A percentile compares a stretch with the other conserved stretches of the same genome.
These are phyloP conservation scores for Microcera coccophila DNA, from an alignment of 2,329 filamentous ascomycete species.

Conservation along the genomic window DNA sequence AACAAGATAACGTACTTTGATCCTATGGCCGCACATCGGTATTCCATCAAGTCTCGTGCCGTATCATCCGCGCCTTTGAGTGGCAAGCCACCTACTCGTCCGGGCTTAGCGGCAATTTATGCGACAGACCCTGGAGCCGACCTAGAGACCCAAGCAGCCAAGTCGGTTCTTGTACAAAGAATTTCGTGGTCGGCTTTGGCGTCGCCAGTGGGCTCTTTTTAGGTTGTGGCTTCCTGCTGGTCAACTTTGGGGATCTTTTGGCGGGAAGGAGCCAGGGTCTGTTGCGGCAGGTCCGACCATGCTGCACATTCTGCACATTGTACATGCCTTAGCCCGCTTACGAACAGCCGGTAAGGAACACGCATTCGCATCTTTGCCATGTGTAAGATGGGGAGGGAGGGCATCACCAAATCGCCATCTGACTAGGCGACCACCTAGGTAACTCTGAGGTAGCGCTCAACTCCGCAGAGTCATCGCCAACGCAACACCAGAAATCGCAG, in stretches of 20 bases:
- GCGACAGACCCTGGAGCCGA: constrained; percentile 6
- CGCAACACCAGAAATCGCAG: too few species aligned
- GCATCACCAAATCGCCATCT: neutral
- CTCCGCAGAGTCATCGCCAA: too few species aligned
- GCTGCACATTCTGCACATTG: too few species aligned
- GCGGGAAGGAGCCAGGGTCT: constrained; percentile 23
- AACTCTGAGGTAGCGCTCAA: too few species aligned
- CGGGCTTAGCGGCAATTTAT: constrained; percentile 18
- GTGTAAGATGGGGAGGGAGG: neutral
- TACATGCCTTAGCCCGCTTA: too few species aligned
- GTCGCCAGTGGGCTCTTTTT: constrained; percentile 5
- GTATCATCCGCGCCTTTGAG: constrained; percentile 10
- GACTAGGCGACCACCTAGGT: too few species aligned
- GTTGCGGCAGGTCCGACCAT: constrained; percentile 5
- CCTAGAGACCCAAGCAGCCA: too few species aligned
- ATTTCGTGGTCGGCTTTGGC: constrained; percentile 10
- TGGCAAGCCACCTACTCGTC: constrained; percentile 20
- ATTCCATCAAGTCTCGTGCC: constrained; percentile 10
- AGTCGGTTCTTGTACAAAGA: too few species aligned
- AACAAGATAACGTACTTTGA: neutral
- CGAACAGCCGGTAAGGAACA: too few species aligned
- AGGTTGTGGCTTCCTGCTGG: constrained; percentile 18
- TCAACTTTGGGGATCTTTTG: constrained; percentile 28
- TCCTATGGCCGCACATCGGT: neutral
- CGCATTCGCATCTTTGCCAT: neutral